phyloP scores from a whole-genome alignment of 1,284 basidiomycete genomes.

The Golubevia pallescens region DNA sequence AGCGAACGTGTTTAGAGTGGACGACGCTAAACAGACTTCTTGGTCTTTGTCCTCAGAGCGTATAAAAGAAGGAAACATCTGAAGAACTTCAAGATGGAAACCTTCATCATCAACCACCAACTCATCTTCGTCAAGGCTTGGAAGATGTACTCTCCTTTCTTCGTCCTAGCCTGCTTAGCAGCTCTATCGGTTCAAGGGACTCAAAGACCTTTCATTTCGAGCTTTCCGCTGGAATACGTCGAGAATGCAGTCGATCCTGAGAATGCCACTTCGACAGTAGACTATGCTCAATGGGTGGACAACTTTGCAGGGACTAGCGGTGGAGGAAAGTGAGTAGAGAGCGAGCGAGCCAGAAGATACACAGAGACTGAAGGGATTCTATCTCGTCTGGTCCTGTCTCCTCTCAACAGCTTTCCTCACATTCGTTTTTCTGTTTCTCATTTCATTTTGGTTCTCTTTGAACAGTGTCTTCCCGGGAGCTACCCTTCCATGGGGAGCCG shows the following conservation, averaged over 20 bases:
- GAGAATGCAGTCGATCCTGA: background rate
- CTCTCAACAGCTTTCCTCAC: too few species aligned
- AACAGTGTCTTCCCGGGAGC: too few species aligned
- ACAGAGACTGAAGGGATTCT: too few species aligned
- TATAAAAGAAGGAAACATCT: too few species aligned
- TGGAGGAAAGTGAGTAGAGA: background rate
- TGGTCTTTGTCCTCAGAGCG: too few species aligned
- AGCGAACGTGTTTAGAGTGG: too few species aligned
- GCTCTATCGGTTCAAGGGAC: background rate
- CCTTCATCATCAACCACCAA: background rate
- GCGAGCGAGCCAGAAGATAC: background rate
- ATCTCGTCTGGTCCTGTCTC: too few species aligned
- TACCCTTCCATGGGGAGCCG: background rate
- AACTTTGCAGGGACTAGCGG: background rate
- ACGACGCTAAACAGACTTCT: too few species aligned
- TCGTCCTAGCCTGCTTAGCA: background rate
- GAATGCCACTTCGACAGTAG: background rate
- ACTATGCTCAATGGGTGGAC: background rate
- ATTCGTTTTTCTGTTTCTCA: too few species aligned
- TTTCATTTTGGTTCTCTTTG: too few species aligned
- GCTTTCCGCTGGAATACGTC: background rate
- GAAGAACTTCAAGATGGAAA: background rate
- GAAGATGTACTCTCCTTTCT: background rate
- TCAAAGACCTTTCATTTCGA: background rate
- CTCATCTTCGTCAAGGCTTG: background rate